Conservation (phyloP, 495 filamentous ascomycete genomes). For the Lophium mytilinum region DNA sequence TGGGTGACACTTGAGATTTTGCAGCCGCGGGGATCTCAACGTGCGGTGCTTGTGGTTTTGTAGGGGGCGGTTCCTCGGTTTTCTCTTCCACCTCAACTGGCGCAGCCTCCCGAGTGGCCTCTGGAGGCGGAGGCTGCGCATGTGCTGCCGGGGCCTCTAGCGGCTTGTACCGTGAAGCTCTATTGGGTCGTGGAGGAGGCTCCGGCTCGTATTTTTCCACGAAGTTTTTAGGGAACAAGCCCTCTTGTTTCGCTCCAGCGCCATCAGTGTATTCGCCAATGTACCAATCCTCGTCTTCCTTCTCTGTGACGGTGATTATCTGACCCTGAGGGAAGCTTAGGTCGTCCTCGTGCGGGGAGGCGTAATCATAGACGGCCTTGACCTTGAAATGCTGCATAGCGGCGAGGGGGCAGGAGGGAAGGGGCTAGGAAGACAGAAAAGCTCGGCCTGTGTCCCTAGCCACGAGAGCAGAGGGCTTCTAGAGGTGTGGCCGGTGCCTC, state of each 20-base stretch:
- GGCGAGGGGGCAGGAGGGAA: not conserved
- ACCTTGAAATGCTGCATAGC: conserved; percentile 71
- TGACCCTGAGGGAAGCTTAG: conserved; percentile 78
- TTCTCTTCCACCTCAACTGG: conserved; percentile 33
- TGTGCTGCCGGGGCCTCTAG: conserved; percentile 43
- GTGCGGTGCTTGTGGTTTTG: conserved; percentile 28
- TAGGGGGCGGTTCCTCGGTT: conserved; percentile 32
- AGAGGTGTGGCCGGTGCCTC: not conserved
- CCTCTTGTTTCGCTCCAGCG: conserved; percentile 63
- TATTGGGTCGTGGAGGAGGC: conserved; percentile 74
- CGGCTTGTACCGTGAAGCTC: conserved; percentile 63
- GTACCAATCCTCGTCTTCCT: conserved; percentile 94
- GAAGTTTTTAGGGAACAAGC: conserved; percentile 94
- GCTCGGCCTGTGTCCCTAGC: conserved; percentile 22
- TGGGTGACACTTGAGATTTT: conserved; percentile 10
- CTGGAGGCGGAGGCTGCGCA: conserved; percentile 15
- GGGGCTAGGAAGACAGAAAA: conserved; percentile 9
- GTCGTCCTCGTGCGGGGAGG: conserved; percentile 86
- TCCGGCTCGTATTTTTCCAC: conserved; percentile 91
- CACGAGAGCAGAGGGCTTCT: not conserved
- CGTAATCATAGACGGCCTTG: conserved; percentile 89
- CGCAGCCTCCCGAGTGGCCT: conserved; percentile 27
- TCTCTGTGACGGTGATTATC: conserved; percentile 84
- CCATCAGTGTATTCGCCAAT: conserved; percentile 79
- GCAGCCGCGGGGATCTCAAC: conserved; percentile 17